Conservation (phyloP, 2,329 filamentous ascomycete species). For the Trichoderma atroviride region DNA sequence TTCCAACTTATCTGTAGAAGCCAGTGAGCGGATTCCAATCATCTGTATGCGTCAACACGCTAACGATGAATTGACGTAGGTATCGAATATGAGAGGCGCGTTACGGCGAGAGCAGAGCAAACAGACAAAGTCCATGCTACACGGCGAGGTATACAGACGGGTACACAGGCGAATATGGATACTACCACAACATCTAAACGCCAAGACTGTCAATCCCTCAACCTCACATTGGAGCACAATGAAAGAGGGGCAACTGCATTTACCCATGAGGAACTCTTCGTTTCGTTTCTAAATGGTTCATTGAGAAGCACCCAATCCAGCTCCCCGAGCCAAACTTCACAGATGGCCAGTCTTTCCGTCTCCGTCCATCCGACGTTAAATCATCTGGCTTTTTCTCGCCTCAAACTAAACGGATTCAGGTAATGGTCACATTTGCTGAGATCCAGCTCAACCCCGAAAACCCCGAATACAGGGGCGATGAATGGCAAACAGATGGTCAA, state of each 20-base stretch:
- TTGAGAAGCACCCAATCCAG: neutral
- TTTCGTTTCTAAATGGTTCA: neutral
- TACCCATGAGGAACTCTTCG: neutral
- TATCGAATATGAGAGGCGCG: no score
- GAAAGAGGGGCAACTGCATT: neutral
- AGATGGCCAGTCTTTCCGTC: neutral
- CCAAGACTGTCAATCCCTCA: neutral
- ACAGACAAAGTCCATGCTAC: no score
- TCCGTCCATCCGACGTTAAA: neutral
- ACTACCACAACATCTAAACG: neutral
- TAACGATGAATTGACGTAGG: no score
- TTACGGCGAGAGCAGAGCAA: no score
- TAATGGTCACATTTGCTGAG: neutral
- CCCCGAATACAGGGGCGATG: neutral
- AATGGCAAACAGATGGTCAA: conserved; percentile 26
- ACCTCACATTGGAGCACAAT: neutral
- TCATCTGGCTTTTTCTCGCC: neutral
- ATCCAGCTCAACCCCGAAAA: neutral
- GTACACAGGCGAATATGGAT: neutral
- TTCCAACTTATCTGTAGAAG: neutral
- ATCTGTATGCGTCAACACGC: no score
- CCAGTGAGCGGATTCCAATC: no score
- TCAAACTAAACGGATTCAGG: neutral
- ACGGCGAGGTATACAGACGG: no score
- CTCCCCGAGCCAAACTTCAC: neutral